Base-by-base conservation (phyloP, 345 rosid species). In the Syzygium oleosum region DNA sequence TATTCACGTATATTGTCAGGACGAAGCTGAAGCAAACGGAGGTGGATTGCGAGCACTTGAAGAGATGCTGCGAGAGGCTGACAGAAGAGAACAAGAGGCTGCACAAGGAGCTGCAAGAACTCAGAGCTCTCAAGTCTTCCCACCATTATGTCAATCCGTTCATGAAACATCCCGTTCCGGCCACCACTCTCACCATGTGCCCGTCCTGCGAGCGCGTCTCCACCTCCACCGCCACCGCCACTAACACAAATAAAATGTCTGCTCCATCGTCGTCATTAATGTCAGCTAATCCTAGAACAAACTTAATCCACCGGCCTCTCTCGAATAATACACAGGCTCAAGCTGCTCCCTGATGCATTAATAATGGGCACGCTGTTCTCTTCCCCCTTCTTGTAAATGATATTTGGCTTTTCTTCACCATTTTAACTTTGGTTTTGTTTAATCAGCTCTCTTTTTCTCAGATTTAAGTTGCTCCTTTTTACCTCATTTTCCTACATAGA, bases 1-100 rank as follows among this genome's bases (percentile, higher is more conserved):
- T 23, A 11, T 38, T 22, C n/a, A 51, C n/a, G 13, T 52, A 2
- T 13, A 43, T 9, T n/a, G 58, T 84, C 91, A 97, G 99, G 95
- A 95, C 98, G 90, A 96, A 97, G 89, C 86, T 97, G 93, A 96
- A 97, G 94, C 99, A 97, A 90, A 96, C 98, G 46, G 99, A 96
- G 87, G 98, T 95, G 51, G 99, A 97, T 84, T 96, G 98, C 89
- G 99, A 95, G 94, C 94, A 95, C 92, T 90, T 97, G 91, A 95
- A 95, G 95, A 94, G 94, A 91, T 95, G 97, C 56, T 97, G 98
- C 56, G 98, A 95, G 92, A 94, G 95, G 58, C 86, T 97, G 91
- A 95, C 98, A 65, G 98, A 96, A 93, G 99, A 97, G 91, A 97
- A 97, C 93, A 94, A 93, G 87, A 96, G 99, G 89, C 90, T 97